These are phyloP conservation scores for Silene coronaria DNA, from an alignment of 179 eudicot genomes.

Conservation along the genomic window DNA sequence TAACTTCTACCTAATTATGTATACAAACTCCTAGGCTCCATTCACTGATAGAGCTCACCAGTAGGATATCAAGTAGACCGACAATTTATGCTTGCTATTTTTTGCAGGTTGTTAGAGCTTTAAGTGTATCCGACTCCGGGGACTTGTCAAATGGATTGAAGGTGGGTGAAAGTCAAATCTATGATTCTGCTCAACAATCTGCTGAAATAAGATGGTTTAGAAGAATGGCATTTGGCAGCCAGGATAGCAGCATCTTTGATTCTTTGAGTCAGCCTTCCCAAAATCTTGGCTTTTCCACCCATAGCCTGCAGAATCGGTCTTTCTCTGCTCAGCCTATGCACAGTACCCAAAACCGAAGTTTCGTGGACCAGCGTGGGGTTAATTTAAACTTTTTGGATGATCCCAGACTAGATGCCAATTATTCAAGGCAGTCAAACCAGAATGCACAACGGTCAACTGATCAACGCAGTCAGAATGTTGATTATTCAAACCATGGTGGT, in stretches of 20 bases:
- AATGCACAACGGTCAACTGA: neutral
- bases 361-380: slow-evolving; percentile 11
- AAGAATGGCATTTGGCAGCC: slow-evolving; percentile 83
- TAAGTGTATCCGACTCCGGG: slow-evolving; percentile 48
- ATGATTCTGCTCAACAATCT: slow-evolving; percentile 62
- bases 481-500: slow-evolving; percentile 10
- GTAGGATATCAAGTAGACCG: neutral
- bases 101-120: slow-evolving; percentile 74
- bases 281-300: slow-evolving; percentile 17
- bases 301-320: slow-evolving; percentile 17
- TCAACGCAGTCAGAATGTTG: slow-evolving; percentile 11
- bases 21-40: no score
- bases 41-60: no score
- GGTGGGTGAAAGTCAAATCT: slow-evolving; percentile 75
- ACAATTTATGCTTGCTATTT: neutral
- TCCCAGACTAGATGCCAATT: neutral
- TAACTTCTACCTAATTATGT: no score
- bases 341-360: slow-evolving; percentile 17
- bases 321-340: slow-evolving; percentile 23
- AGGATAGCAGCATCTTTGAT: slow-evolving; percentile 51
- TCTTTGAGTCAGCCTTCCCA: slow-evolving; percentile 42
- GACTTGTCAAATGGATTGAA: slow-evolving; percentile 81
- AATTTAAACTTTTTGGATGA: slow-evolving; percentile 6
- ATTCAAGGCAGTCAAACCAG: slow-evolving; percentile 12
- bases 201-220: slow-evolving; percentile 69